Evolutionary conservation across 306 rosid species (phyloP).

Genomic region (Sicyos edulis): DNA sequence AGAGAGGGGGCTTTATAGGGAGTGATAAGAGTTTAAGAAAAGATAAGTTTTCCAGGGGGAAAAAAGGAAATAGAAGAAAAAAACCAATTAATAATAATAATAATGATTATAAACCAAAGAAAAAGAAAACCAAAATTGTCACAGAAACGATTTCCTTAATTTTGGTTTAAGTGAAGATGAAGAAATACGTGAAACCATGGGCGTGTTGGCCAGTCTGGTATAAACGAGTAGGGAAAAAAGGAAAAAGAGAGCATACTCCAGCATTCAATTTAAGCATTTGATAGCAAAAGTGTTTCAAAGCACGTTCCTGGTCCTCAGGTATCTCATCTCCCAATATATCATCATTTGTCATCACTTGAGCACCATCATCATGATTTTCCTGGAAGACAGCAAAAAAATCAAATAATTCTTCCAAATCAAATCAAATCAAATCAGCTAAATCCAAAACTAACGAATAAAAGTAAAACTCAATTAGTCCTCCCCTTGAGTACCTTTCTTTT

Average conservation of each 20-base stretch:
- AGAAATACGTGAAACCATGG: not conserved
- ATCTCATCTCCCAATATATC: slow-evolving; percentile 97
- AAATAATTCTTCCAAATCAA: not conserved
- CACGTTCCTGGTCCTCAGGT: slow-evolving; percentile 84
- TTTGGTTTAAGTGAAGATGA: too few species aligned
- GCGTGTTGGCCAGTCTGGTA: not conserved
- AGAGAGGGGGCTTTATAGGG: too few species aligned
- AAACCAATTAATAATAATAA: too few species aligned
- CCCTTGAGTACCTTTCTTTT: not conserved
- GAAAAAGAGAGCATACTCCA: slow-evolving; percentile 51
- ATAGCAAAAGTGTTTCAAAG: slow-evolving; percentile 83
- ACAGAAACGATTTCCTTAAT: too few species aligned
- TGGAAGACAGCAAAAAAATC: slow-evolving; percentile 23
- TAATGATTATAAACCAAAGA: too few species aligned
- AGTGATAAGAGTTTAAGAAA: too few species aligned
- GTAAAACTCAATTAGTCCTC: not conserved
- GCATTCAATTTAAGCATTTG: slow-evolving; percentile 70
- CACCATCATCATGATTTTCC: slow-evolving; percentile 55
- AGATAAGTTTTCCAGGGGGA: too few species aligned
- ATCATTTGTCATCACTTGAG: slow-evolving; percentile 71
- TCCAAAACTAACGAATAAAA: not conserved
- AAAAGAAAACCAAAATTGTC: too few species aligned
- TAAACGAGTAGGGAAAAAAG: not conserved
- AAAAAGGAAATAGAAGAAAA: too few species aligned
- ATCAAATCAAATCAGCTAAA: not conserved